Evolutionary conservation across 2,329 filamentous ascomycete species (phyloP).

Genomic region (Phyllosticta citrichinensis): DNA sequence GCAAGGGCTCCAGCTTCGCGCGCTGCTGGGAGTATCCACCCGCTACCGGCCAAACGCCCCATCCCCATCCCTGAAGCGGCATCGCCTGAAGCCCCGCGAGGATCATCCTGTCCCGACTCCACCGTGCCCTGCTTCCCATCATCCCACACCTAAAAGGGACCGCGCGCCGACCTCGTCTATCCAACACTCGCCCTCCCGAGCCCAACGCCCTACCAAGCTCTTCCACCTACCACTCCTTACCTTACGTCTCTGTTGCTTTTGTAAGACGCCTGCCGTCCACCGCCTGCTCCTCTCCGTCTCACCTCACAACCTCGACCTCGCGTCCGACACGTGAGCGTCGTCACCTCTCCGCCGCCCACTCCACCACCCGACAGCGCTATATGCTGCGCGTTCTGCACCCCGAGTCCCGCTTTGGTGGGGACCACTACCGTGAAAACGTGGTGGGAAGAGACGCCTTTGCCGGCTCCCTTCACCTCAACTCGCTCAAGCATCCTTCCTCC

Average conservation of each 20-base stretch:
- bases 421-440: slow-evolving; percentile 9
- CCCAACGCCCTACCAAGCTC: background rate
- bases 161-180: slow-evolving; percentile 3
- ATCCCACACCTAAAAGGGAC: slow-evolving; percentile 8
- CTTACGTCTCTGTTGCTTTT: background rate
- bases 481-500: background rate
- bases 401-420: slow-evolving; percentile 9
- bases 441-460: slow-evolving; percentile 7
- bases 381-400: slow-evolving; percentile 9
- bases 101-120: slow-evolving; percentile 9
- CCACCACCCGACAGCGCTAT: background rate
- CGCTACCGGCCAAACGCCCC: slow-evolving; percentile 5
- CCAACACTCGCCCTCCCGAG: background rate
- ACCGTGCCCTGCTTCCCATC: slow-evolving; percentile 1
- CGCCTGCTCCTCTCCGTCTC: background rate
- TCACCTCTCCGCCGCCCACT: background rate
- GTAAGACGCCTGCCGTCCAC: background rate
- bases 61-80: slow-evolving; percentile 8
- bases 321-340: slow-evolving; percentile 1
- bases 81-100: slow-evolving; percentile 6
- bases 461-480: slow-evolving; percentile 1
- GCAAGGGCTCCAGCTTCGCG: slow-evolving; percentile 6
- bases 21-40: slow-evolving; percentile 1
- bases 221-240: background rate
- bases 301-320: background rate